Percentiles rank a stretch among this genome's conserved stretches.
These are phyloP conservation scores for Suillus plorans DNA, from an alignment of 768 basidiomycete species.

Conservation along the genomic window DNA sequence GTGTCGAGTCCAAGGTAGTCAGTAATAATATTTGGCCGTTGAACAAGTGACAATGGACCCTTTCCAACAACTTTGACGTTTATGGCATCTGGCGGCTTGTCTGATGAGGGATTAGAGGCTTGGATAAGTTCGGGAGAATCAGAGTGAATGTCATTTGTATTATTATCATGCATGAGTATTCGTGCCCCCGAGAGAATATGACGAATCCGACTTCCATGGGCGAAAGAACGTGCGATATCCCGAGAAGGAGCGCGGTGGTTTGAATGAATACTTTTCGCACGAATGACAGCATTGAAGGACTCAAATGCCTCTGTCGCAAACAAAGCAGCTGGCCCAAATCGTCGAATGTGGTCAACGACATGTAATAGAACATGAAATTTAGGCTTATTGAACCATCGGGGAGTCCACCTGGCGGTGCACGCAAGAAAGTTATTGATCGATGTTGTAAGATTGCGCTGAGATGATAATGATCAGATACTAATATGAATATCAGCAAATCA, in stretches of 20 bases:
- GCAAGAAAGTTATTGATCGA: no score
- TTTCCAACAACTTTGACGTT: not conserved
- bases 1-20: not conserved
- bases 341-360: no score
- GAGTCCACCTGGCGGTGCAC: no score
- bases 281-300: no score
- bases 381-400: no score
- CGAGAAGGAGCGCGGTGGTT: conserved; percentile 35
- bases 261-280: no score
- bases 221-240: conserved; percentile 30
- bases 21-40: conserved; percentile 1
- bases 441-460: no score
- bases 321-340: no score
- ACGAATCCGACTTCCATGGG: conserved; percentile 23
- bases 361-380: no score
- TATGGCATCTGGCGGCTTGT: not conserved
- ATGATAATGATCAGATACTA: no score
- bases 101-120: not conserved
- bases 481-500: no score
- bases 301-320: no score
- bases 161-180: not conserved
- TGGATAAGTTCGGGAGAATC: not conserved
- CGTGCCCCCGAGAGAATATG: conserved; percentile 25
- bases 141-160: not conserved
- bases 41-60: not conserved